Evolutionary conservation across 306 rosid species (phyloP), one percentile per base, ranked within the genome.

Genomic region (Lathyrus sativus): DNA sequence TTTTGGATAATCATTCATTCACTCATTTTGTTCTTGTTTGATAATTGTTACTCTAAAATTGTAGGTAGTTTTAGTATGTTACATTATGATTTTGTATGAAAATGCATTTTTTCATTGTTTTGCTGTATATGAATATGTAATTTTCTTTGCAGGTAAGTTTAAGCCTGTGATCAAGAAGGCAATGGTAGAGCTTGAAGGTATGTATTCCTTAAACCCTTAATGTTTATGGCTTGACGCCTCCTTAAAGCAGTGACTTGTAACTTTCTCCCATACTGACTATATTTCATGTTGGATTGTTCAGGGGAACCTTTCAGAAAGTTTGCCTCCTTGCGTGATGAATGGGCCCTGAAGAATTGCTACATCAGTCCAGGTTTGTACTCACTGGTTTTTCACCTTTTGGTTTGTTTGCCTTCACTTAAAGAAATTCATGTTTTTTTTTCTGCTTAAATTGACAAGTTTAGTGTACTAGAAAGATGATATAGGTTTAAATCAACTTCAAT

Each of bases 161-260:
- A 95, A 95, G 87, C 99, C 99, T 51, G 99, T 95, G 92, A 90
- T 95, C 70, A 95, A 95, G 89, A 91, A 91, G 86, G 99, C 99
- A 61, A 95, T 95, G 97, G 99, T 95, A 65, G 97, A 95, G 80
- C 97, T 95, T 64, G 95, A 95, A 76, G 99, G 99, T 95, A 85
- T 69, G 4, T 29, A 14, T 65, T 50, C 13, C 55, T 37, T 12
- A 51, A 55, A 65, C 14, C 43, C 9, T 50, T 3, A 17, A 7
- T 43, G 28, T 38, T 50, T 60, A 9, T 4, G 38, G 7, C 56
- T 38, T 48, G 18, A 49, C 19, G 55, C 48, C 38, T 46, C 64
- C 9, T 37, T 11, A 29, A 67, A 19, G 44, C 39, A n/a, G 64
- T 15, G 50, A 71, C 42, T 10, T 59, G 33, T 6, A n/a, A 22